Conservation (phyloP, 1,284 basidiomycete genomes). For the Irpex rosettiformis region DNA sequence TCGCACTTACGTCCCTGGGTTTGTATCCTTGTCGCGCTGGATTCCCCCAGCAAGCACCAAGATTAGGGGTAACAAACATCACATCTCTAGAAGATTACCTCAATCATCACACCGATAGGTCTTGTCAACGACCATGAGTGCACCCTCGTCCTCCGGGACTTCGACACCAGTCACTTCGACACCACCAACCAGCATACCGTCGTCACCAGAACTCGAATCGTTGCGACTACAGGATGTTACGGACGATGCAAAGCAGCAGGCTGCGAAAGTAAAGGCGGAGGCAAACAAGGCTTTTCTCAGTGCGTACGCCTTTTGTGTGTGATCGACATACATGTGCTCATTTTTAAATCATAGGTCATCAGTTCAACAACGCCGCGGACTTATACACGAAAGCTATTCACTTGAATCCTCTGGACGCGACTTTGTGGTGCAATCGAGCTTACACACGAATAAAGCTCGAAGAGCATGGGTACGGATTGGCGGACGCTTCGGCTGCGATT, state of each 20-base stretch:
- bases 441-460: conserved; percentile 77
- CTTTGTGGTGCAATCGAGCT: conserved; percentile 78
- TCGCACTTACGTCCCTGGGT: no score
- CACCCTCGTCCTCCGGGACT: conserved; percentile 34
- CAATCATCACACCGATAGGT: background rate
- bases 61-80: background rate
- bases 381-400: conserved; percentile 79
- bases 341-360: conserved; percentile 40
- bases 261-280: conserved; percentile 70
- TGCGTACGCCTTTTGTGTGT: conserved; percentile 27
- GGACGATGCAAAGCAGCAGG: conserved; percentile 65
- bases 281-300: conserved; percentile 86
- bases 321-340: background rate
- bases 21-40: no score
- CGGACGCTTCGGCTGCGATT: conserved; percentile 81
- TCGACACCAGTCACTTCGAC: conserved; percentile 36
- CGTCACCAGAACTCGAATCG: conserved; percentile 54
- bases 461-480: conserved; percentile 80
- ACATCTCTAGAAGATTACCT: background rate
- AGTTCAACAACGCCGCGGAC: conserved; percentile 61
- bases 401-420: conserved; percentile 74
- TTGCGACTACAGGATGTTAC: conserved; percentile 55
- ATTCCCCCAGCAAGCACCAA: no score
- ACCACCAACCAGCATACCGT: conserved; percentile 44
- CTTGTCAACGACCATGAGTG: conserved; percentile 39